Evolutionary conservation across 1,284 basidiomycete species (phyloP), one percentile per base, ranked within the genome.

Genomic region (Ceratobasidium papillatum): DNA sequence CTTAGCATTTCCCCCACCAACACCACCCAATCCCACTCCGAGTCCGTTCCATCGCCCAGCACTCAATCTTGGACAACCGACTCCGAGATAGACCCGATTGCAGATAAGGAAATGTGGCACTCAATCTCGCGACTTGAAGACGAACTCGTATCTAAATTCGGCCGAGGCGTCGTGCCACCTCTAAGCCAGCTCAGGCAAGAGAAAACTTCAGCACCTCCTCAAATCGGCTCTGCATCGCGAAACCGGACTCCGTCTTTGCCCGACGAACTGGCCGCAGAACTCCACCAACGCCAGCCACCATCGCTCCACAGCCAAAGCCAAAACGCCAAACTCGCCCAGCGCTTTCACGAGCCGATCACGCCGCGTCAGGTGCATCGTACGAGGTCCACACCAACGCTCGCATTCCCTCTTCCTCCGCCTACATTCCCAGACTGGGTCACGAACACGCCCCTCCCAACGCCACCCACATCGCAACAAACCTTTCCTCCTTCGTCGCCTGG

Each of bases 51-150:
- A 36, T 72, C 69, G 19, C 69, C 69, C 4, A 72, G 69, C 58
- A 62, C 69, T 1, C 58, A 49, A n/a, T 72, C 69, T 27, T 72
- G 69, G 69, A 62, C 68, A 9, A 71, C 69, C 27, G 69, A 72
- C 12, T 72, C 69, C 2, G 69, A 72, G 25, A 22, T 62, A 17
- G 69, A 72, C 47, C 69, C 69, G 4, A 45, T 34, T 17, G 69
- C 58, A 22, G 58, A 62, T 34, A 30, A 32, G 25, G 69, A 72
- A 72, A 72, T 72, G 69, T 72, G 69, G 69, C 45, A 58, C 4
- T 49, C 38, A 8, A 72, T 72, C 19, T 49, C 69, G 2, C 69
- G 56, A 14, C 69, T 72, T 4, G 69, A 72, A 45, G 69, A 72
- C 56, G 56, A 72, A 22, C 69, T 72, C 58, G 69, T 72, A 17